Evolutionary conservation across 495 filamentous ascomycete species (phyloP), one percentile per base, ranked within the genome.

Genomic region (Recurvomyces mirabilis): DNA sequence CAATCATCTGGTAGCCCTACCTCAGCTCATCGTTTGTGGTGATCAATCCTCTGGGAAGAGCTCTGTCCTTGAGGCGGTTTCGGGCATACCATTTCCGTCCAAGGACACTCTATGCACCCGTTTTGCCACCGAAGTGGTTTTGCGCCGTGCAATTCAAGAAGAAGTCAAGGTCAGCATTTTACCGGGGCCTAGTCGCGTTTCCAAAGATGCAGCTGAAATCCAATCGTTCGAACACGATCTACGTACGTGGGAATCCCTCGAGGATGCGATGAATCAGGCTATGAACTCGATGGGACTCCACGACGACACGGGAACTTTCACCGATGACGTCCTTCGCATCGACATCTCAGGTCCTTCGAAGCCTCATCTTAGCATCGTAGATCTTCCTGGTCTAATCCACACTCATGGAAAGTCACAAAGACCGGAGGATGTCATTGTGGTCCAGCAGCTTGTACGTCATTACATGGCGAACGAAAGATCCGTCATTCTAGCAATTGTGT

Each of bases 401-500:
- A 31, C 49, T 24, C 37, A 31, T 3, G 52, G 17, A 15, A 31
- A 46, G 21, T 14, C 41, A 1, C 34, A 50, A 35, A 44, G 15
- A 6, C 43, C 37, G 0, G 51, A 42, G 0, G 58, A 58, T 38
- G 51, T 53, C 0, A 30, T 51, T 10, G 24, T 42, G 5, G 54
- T 61, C n/a, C 9, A 28, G 10, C 26, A n/a, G 10, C 38, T 63
- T 0, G 43, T 52, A 2, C 3, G 49, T 19, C 13, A 18, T 9
- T 65, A 62, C 35, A 55, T 63, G 43, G 7, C 30, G 4, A 47
- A 60, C n/a, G 26, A 31, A 0, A 46, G 77, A 2, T 75, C 67
- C 51, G 77, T 84, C 38, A 78, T 83, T 28, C 65, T 84, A 0
- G 76, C 77, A 0, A 73, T 84, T 0, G 64, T 84, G 0, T 66